Conservation (phyloP, 2,329 filamentous ascomycete species). For the Aspergillus sp. region DNA sequence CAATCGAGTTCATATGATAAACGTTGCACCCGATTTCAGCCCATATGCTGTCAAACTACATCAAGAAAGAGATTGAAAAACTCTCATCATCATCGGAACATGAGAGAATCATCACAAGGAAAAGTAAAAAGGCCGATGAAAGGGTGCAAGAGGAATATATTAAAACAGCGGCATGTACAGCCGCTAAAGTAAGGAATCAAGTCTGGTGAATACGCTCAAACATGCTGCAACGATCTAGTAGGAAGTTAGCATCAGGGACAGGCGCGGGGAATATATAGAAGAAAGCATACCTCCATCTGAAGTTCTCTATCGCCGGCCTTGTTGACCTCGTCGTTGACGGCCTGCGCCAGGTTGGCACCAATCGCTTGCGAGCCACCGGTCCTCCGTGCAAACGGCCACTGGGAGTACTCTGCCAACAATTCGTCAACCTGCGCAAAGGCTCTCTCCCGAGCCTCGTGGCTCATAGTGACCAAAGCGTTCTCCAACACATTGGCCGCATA, state of each 20-base stretch:
- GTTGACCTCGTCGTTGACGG: slow-evolving; percentile 81
- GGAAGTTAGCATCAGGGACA: slow-evolving; percentile 6
- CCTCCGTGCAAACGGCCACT: slow-evolving; percentile 92
- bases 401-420: slow-evolving; percentile 89
- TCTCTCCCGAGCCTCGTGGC: slow-evolving; percentile 88
- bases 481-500: slow-evolving; percentile 98
- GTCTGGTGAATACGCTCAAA: slow-evolving; percentile 92
- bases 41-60: slow-evolving; percentile 23
- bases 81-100: neutral
- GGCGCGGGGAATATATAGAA: neutral
- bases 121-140: slow-evolving; percentile 9
- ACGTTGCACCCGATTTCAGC: slow-evolving; percentile 13
- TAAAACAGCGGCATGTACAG: slow-evolving; percentile 4
- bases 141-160: slow-evolving; percentile 4
- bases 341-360: slow-evolving; percentile 84
- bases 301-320: slow-evolving; percentile 88
- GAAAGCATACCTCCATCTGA: slow-evolving; percentile 74
- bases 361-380: slow-evolving; percentile 72
- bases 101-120: neutral
- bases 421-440: slow-evolving; percentile 98
- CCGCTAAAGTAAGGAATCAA: slow-evolving; percentile 82
- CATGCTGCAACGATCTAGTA: slow-evolving; percentile 79
- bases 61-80: slow-evolving; percentile 13
- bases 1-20: slow-evolving; percentile 11
- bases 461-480: slow-evolving; percentile 90